These are phyloP conservation scores for Floccularia luteovirens DNA, from an alignment of 768 basidiomycete species.

Conservation along the genomic window DNA sequence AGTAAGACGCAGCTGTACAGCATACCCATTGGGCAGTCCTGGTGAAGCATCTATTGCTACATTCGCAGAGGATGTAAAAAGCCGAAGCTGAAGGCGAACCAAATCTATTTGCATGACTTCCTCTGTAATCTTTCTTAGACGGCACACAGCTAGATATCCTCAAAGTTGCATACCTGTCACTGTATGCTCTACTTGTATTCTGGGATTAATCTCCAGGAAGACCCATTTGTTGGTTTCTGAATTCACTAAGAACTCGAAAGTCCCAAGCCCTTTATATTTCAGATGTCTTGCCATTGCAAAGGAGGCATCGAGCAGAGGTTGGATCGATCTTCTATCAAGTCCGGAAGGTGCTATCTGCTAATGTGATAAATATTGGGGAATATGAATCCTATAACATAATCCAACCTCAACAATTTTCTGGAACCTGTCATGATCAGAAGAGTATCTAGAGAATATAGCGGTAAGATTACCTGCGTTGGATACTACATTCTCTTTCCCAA, in stretches of 20 bases:
- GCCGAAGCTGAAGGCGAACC: constrained; percentile 83
- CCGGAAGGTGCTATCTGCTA: constrained; percentile 62
- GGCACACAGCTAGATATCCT: not conserved
- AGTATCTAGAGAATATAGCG: not conserved
- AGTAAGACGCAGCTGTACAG: constrained; percentile 84
- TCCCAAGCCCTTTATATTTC: constrained; percentile 80
- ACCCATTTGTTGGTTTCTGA: constrained; percentile 65
- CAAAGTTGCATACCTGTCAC: constrained; percentile 53
- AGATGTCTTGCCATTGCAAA: constrained; percentile 72
- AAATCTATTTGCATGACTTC: constrained; percentile 88
- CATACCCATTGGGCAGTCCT: constrained; percentile 63
- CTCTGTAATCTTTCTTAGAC: constrained; percentile 34
- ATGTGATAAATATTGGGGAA: not conserved
- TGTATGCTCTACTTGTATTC: constrained; percentile 92
- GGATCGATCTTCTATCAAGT: constrained; percentile 59
- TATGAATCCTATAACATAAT: not conserved
- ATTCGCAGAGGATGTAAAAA: constrained; percentile 62
- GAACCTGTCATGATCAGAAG: constrained; percentile 19
- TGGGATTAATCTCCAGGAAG: constrained; percentile 88
- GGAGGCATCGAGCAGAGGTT: constrained; percentile 65
- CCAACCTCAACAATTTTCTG: constrained; percentile 85
- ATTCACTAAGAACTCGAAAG: constrained; percentile 85
- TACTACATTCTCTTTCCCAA: constrained; percentile 90
- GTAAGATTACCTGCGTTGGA: constrained; percentile 61
- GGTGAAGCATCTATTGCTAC: constrained; percentile 65